A percentile compares a stretch with the other conserved stretches of the same genome.
These are phyloP conservation scores for Cymbidium sinense DNA, from an alignment of 106 monocot species.

Conservation along the genomic window DNA sequence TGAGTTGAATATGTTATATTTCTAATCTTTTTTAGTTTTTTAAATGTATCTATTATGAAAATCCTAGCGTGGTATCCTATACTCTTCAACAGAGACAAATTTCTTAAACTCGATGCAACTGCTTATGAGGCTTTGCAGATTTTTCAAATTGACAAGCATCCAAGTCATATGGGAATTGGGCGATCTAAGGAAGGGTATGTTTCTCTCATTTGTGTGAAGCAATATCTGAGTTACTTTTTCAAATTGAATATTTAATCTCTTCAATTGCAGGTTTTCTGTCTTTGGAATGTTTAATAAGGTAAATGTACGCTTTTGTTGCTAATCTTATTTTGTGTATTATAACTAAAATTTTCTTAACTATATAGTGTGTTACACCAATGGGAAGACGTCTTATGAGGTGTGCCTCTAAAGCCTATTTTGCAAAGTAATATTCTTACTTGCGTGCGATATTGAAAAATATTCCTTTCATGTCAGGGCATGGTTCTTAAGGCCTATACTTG, in stretches of 20 bases:
- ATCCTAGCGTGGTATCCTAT: conserved; percentile 29
- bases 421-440: not conserved
- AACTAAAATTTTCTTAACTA: conserved; percentile 21
- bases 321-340: not conserved
- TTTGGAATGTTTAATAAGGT: conserved; percentile 99
- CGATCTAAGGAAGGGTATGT: conserved; percentile 94
- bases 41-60: not conserved
- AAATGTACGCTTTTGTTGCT: conserved; percentile 3
- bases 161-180: conserved; percentile 99
- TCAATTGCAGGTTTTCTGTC: conserved; percentile 79
- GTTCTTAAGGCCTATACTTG: conserved; percentile 84
- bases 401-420: not conserved
- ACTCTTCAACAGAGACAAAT: conserved; percentile 62
- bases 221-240: not conserved
- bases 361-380: conserved; percentile 92
- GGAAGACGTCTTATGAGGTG: conserved; percentile 85
- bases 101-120: conserved; percentile 93
- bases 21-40: not conserved
- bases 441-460: not conserved
- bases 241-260: conserved; percentile 5
- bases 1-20: not conserved
- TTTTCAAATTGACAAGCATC: conserved; percentile 96
- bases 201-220: not conserved
- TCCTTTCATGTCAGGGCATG: conserved; percentile 40
- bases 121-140: conserved; percentile 92